A percentile compares a stretch with the other conserved stretches of the same genome.
phyloP scores from a whole-genome alignment of 2,329 filamentous ascomycete genomes.

The Beauveria rudraprayagi region DNA sequence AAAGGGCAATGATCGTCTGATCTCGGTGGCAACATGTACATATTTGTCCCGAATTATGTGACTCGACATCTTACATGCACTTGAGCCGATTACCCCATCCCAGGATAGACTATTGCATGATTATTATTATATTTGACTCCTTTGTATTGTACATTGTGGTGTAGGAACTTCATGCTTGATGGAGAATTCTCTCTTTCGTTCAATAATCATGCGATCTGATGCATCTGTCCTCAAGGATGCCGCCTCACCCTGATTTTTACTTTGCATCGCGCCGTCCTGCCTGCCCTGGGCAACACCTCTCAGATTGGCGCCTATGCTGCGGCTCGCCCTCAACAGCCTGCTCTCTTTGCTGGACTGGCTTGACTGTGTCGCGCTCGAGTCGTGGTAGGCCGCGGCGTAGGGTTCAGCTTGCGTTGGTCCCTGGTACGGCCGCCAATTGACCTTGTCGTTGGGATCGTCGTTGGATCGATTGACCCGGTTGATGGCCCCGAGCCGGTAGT shows the following conservation, averaged over 20 bases:
- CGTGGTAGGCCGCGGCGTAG: not conserved
- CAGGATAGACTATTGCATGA: too few relatives aligned
- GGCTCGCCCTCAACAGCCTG: not conserved
- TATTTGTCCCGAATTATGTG: too few relatives aligned
- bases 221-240: not conserved
- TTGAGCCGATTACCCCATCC: too few relatives aligned
- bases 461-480: not conserved
- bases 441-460: not conserved
- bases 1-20: too few relatives aligned
- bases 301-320: not conserved
- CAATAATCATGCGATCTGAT: conserved; percentile 6
- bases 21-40: too few relatives aligned
- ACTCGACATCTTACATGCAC: too few relatives aligned
- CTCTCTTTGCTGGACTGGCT: not conserved
- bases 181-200: conserved; percentile 1
- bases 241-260: not conserved
- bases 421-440: conserved; percentile 8
- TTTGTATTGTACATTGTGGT: not conserved
- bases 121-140: too few relatives aligned
- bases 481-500: conserved; percentile 11
- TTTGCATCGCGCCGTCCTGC: not conserved
- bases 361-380: not conserved
- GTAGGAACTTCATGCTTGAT: not conserved
- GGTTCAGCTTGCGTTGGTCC: not conserved
- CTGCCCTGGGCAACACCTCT: not conserved